A percentile compares a stretch with the other conserved stretches of the same genome.
Evolutionary conservation across 129 eudicot species (phyloP).

Genomic region (Cynara cardunculus): DNA sequence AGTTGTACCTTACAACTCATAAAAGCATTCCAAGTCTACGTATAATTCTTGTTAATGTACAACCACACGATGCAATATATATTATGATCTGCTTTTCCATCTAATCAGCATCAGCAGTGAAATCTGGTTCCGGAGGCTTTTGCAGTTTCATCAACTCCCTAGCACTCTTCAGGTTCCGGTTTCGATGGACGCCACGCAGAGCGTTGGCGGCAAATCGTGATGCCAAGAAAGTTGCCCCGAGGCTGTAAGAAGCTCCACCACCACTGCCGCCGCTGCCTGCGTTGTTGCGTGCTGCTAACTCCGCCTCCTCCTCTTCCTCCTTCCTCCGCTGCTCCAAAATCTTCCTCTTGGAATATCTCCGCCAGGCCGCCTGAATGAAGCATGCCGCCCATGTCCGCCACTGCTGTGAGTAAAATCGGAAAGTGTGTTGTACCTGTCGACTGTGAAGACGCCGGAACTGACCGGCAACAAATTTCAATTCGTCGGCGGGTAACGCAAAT

Average conservation of each 20-base stretch:
- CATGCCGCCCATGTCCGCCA: conserved; percentile 99
- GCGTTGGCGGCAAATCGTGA: conserved; percentile 85
- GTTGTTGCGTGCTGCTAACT: conserved; percentile 28
- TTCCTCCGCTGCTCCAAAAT: conserved; percentile 59
- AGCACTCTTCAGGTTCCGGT: conserved; percentile 66
- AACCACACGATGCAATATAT: conserved; percentile 25
- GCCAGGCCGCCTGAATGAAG: conserved; percentile 95
- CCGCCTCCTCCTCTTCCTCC: conserved; percentile 68
- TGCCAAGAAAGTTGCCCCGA: conserved; percentile 83
- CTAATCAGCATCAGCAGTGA: conserved; percentile 78
- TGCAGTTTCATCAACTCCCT: conserved; percentile 82
- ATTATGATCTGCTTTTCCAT: too few relatives aligned
- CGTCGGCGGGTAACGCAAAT: conserved; percentile 85
- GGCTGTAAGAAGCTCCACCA: conserved; percentile 64
- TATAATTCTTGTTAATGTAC: conserved; percentile 27
- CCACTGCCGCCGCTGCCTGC: conserved; percentile 18
- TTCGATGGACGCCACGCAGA: conserved; percentile 88
- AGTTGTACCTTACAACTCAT: conserved; percentile 24
- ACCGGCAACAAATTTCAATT: conserved; percentile 79
- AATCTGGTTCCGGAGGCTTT: conserved; percentile 95
- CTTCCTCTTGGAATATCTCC: conserved; percentile 73
- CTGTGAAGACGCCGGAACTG: conserved; percentile 95
- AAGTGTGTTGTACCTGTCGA: conserved; percentile 91
- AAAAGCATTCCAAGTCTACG: conserved; percentile 12
- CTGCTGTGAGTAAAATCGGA: conserved; percentile 87